These are phyloP conservation scores for Leishmania lainsoni DNA, from an alignment of 208 protist genomes.

Conservation along the genomic window DNA sequence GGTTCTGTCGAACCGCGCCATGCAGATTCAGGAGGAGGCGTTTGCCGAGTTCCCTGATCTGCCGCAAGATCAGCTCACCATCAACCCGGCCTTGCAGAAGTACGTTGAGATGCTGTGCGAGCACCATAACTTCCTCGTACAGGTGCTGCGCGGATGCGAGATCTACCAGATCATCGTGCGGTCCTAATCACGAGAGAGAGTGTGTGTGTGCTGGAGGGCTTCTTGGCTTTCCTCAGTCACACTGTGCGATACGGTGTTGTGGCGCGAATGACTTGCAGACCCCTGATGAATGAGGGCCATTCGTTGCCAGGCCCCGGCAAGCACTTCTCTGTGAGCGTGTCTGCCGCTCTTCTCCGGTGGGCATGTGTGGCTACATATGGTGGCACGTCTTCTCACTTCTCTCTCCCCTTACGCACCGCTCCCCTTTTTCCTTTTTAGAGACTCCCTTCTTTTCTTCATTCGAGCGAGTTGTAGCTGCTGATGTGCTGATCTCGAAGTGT, in stretches of 20 bases:
- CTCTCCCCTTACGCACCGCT: not conserved
- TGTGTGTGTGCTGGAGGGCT: not conserved
- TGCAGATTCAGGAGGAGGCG: constrained; percentile 87
- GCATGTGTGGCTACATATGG: not conserved
- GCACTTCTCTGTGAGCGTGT: not conserved
- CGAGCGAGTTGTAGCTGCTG: too few species aligned
- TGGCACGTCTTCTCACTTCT: not conserved
- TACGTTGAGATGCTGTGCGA: constrained; percentile 87
- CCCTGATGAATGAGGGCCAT: not conserved
- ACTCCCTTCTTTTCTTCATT: not conserved
- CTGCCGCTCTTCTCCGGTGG: not conserved
- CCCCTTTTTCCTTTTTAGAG: not conserved
- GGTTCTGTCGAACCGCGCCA: constrained; percentile 69
- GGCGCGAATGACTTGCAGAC: not conserved
- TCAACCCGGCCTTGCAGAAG: constrained; percentile 82
- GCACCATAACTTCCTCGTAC: constrained; percentile 89
- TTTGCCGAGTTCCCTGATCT: constrained; percentile 74
- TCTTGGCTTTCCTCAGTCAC: not conserved
- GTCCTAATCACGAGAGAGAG: constrained; percentile 22
- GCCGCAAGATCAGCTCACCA: constrained; percentile 54
- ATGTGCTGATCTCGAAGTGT: not conserved
- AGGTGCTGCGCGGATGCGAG: constrained; percentile 85
- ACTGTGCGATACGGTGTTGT: not conserved
- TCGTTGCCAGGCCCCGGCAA: not conserved
- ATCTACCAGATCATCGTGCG: constrained; percentile 89